phyloP scores from a whole-genome alignment of 2,329 filamentous ascomycete species.

The Talaromyces sp. region DNA sequence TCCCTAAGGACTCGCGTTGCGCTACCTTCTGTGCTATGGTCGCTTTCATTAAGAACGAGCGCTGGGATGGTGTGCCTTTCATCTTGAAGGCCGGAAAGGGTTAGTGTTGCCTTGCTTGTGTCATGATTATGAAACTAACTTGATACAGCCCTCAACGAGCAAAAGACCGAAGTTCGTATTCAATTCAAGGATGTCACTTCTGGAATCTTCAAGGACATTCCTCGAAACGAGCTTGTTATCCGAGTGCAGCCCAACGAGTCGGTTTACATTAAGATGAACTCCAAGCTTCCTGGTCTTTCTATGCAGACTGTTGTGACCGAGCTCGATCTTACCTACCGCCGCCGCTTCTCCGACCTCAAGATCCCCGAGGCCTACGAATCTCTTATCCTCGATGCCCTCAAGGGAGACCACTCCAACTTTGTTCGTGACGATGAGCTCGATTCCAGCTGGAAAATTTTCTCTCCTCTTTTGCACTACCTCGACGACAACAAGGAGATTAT shows the following conservation, averaged over 20 bases:
- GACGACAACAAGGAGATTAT: constrained; percentile 99
- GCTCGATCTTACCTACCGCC: constrained; percentile 94
- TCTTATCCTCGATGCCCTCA: constrained; percentile 91
- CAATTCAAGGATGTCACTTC: constrained; percentile 99
- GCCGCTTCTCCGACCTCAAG: constrained; percentile 98
- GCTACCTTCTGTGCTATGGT: constrained; percentile 97
- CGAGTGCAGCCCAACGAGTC: constrained; percentile 99
- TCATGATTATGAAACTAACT: constrained; percentile 12
- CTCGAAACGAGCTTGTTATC: constrained; percentile 97
- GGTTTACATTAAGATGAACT: constrained; percentile 99
- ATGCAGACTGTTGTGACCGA: constrained; percentile 99
- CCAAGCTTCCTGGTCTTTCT: constrained; percentile 93
- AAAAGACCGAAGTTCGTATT: constrained; percentile 98
- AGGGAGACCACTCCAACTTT: constrained; percentile 99
- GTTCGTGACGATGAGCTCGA: constrained; percentile 95
- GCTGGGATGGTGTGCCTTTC: constrained; percentile 98
- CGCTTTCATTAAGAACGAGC: constrained; percentile 98
- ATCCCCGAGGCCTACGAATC: constrained; percentile 99
- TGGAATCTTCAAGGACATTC: constrained; percentile 99
- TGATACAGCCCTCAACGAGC: constrained; percentile 76
- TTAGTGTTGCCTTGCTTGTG: constrained; percentile 20
- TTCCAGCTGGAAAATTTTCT: constrained; percentile 97
- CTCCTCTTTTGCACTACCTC: constrained; percentile 92
- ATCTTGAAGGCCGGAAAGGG: constrained; percentile 97
- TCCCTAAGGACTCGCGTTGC: constrained; percentile 94